Evolutionary conservation across 306 rosid genomes (phyloP), one percentile per base, ranked within the genome.

Genomic region (Cucurbita pepo): DNA sequence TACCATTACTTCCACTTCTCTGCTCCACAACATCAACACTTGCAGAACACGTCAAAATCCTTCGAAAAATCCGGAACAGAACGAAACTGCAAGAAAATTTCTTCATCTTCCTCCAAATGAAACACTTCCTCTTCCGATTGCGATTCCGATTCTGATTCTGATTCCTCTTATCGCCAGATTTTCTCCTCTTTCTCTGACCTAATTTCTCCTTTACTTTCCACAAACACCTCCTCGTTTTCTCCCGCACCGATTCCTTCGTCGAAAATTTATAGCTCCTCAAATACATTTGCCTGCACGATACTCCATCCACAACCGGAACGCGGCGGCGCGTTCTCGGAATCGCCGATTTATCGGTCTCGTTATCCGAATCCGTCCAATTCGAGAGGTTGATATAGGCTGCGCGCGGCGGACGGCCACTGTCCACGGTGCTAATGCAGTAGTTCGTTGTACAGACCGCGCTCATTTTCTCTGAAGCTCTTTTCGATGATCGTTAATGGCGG

Each of bases 211-310:
- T 92, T 6, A 88, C 86, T 37, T 75, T 81, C 10, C 92, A 88
- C 25, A 92, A 88, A 38, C 95, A 92, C 60, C 87, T 88, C 78
- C 85, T 90, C 2, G 95, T 83, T 55, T 82, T 88, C 80, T 93
- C 88, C 0, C 88, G 86, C 58, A 92, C 80, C 0, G 62, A 85
- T 70, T 93, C 98, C 79, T 92, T 79, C 83, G 86, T 81, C 1
- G 98, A 87, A 45, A 93, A 93, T 43, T 76, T 87, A 79, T 93
- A 93, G 82, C 98, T 93, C 48, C 90, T 71, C 4, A 93, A 86
- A 55, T 87, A 93, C 84, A 93, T 79, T 79, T 93, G 98, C 69
- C 98, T 86, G 87, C 96, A 90, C 3, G 98, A 93, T 11, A 93
- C 80, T 44, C 91, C 86, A 38, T 93, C 98, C 80, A 88, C 98